Percentiles rank a stretch among this genome's conserved stretches.
Conservation (phyloP, 2,329 filamentous ascomycete species). For the Aspergillus ruber region DNA sequence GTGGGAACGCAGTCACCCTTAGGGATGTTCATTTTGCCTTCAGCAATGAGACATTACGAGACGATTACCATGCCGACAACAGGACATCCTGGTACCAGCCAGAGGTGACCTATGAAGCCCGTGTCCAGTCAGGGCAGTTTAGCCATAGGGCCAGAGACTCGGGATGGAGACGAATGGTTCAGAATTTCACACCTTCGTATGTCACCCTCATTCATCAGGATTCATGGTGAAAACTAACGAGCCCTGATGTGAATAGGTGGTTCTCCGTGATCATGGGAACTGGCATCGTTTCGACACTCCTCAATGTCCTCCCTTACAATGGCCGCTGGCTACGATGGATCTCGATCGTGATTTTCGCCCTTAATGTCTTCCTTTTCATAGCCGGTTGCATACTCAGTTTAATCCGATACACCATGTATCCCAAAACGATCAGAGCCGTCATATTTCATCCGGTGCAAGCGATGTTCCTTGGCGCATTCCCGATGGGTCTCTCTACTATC, state of each 20-base stretch:
- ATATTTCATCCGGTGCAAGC: conserved; percentile 58
- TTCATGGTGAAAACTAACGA: not conserved
- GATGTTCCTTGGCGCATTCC: conserved; percentile 60
- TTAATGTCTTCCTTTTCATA: conserved; percentile 18
- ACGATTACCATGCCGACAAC: not conserved
- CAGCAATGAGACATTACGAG: not conserved
- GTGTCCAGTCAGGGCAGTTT: not conserved
- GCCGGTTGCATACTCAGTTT: conserved; percentile 36
- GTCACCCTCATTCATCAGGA: not conserved
- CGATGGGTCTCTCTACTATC: conserved; percentile 62
- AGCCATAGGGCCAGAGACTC: conserved; percentile 1
- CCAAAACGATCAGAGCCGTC: conserved; percentile 59
- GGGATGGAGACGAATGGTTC: conserved; percentile 16
- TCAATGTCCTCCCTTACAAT: conserved; percentile 21
- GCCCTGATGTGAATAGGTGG: conserved; percentile 13
- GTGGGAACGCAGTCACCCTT: not conserved
- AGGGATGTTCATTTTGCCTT: not conserved
- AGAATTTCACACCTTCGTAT: conserved; percentile 21
- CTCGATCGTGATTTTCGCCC: conserved; percentile 16
- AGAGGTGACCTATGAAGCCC: not conserved
- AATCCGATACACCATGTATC: conserved; percentile 57
- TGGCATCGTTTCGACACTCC: conserved; percentile 21
- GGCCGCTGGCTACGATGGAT: conserved; percentile 22
- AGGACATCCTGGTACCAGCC: not conserved
- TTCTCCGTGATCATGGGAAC: conserved; percentile 24